Conservation (phyloP, 1,284 basidiomycete genomes). For the Trichosporon sp. region DNA sequence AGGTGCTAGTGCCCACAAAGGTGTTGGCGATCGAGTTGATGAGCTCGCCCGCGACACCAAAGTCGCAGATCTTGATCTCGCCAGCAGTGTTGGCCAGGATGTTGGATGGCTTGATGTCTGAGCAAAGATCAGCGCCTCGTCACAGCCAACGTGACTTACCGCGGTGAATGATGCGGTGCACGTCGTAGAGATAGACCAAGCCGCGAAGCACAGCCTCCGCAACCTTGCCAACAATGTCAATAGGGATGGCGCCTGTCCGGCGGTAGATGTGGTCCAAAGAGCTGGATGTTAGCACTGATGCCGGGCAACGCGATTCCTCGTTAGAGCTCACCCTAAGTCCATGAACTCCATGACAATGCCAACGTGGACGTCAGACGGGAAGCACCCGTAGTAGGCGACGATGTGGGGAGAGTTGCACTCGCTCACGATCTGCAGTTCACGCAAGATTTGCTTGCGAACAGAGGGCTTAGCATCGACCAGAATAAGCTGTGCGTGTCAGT, state of each 20-base stretch:
- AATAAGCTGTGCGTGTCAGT: slow-evolving; percentile 62
- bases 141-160: slow-evolving; percentile 49
- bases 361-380: slow-evolving; percentile 91
- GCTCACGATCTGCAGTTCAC: slow-evolving; percentile 97
- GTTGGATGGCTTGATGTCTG: slow-evolving; percentile 99
- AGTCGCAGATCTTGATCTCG: slow-evolving; percentile 97
- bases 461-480: slow-evolving; percentile 95
- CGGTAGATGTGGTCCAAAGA: slow-evolving; percentile 86
- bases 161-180: slow-evolving; percentile 97
- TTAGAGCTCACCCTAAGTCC: slow-evolving; percentile 57
- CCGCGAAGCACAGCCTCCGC: slow-evolving; percentile 90
- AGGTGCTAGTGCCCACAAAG: slow-evolving; percentile 96
- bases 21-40: slow-evolving; percentile 99
- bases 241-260: slow-evolving; percentile 80
- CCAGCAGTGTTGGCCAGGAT: slow-evolving; percentile 90
- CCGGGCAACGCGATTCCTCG: neutral
- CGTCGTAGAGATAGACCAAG: slow-evolving; percentile 95
- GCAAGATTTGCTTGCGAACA: slow-evolving; percentile 94
- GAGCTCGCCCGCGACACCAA: slow-evolving; percentile 96
- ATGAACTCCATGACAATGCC: slow-evolving; percentile 98
- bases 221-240: slow-evolving; percentile 83
- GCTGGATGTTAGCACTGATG: slow-evolving; percentile 31
- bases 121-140: neutral
- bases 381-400: slow-evolving; percentile 94
- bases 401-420: slow-evolving; percentile 91